Evolutionary conservation across 1,139 yeast species (phyloP), one percentile per base, ranked within the genome.

Genomic region (Taphrina wiesneri): DNA sequence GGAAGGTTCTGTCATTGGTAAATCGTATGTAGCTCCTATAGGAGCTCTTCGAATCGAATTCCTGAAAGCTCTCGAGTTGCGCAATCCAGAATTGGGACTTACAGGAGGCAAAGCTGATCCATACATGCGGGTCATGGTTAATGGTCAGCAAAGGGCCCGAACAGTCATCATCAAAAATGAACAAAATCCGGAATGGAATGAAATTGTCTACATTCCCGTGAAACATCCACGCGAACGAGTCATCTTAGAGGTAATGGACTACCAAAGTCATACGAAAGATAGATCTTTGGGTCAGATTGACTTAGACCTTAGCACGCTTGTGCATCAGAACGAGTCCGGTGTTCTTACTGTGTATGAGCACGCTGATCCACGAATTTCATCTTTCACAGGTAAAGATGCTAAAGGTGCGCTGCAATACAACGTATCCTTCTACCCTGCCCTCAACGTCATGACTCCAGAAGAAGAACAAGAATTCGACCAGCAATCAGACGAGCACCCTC

Each of bases 81-180:
- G 88, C 69, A 93, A 93, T 76, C 82, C 91, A 77, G 97, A 92
- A 75, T 53, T 51, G 26, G 66, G 60, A 17, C 23, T 51, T 17
- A 86, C 85, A 67, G 82, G 93, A 68, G 98, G 98, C 68, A 89
- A 86, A 73, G 86, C 91, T 74, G 98, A 93, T 77, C 99, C 99
- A 51, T 93, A 93, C 74, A 85, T 86, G 19, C 85, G 96, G 73
- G 80, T 92, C 15, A 78, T 90, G 74, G 82, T 90, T 54, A 91
- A 90, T 74, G 93, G 93, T 64, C 81, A 85, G 73, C 86, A 85
- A 71, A 85, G 85, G 74, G 89, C 86, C 36, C 84, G 98, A 76
- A 93, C 98, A 1, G 81, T 83, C 63, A 84, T 88, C n/a, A 76
- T 81, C 67, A 86, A 85, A 26, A 83, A 87, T 23, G 85, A 90